Evolutionary conservation across 768 basidiomycete species (phyloP), one percentile per base, ranked within the genome.

Genomic region (Leccinum barrowsii): DNA sequence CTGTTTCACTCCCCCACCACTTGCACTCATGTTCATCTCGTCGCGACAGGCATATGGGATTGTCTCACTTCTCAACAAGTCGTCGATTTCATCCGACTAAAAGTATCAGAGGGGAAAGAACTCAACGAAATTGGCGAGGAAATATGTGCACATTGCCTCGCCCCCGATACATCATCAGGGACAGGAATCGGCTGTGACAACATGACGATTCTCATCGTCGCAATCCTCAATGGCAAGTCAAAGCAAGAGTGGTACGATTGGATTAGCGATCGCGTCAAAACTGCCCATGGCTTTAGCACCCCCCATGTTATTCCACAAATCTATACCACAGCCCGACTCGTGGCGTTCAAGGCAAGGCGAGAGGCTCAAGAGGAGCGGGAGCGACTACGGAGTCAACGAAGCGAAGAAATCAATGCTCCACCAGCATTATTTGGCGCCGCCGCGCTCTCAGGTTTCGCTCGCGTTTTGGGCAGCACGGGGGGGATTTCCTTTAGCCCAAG

Each of bases 141-240:
- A 67, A 86, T 98, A 64, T 96, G 95, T 74, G 89, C 92, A 59
- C 87, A 90, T 64, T 98, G 97, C 68, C 81, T 98, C 50, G 95
- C 97, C 22, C 95, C 95, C 1, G 94, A 97, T 70, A 91, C 92
- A 2, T 87, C 89, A 22, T 90, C 90, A 35, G 92, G 91, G 50
- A 85, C 85, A 47, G 97, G 97, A 12, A 92, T 98, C 62, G 97
- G 97, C 19, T 98, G 96, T 72, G 97, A 99, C 77, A 98, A 99
- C 77, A 99, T 99, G 97, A 99, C 97, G 0, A 78, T 97, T 51
- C 81, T 98, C 64, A 84, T 99, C 54, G 82, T 98, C 57, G 97
- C 92, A 7, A 73, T 99, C 48, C 81, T 95, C 32, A 82, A 90
- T 61, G 95, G 92, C 42, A 85, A 86, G 59, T 90, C 92, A n/a